These are phyloP conservation scores for Elaeis guineensis DNA, from an alignment of 176 grass and related monocot species.

Conservation along the genomic window DNA sequence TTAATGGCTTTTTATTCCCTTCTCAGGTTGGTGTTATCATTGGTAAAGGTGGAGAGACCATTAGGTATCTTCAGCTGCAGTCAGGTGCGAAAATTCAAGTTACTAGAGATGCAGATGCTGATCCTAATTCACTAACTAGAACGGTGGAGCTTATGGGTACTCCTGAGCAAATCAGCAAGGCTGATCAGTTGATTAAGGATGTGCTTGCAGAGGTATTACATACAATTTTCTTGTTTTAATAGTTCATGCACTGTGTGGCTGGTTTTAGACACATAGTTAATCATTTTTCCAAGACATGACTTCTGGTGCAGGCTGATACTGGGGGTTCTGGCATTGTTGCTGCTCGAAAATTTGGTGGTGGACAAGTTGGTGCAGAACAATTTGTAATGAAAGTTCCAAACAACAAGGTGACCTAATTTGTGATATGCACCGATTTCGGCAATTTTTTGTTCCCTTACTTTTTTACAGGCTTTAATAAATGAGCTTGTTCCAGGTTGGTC, in stretches of 20 bases:
- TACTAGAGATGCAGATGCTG: constrained; percentile 76
- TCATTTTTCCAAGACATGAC: no score
- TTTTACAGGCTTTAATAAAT: no score
- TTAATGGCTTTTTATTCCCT: no score
- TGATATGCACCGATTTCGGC: no score
- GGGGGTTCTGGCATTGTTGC: constrained; percentile 48
- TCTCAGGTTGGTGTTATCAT: constrained; percentile 89
- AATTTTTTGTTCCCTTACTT: no score
- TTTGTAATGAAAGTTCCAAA: constrained; percentile 92
- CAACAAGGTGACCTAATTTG: constrained; percentile 49
- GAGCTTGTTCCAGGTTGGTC: constrained; percentile 47
- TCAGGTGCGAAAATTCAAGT: constrained; percentile 96
- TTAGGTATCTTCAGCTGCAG: constrained; percentile 71
- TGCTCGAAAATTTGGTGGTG: constrained; percentile 34
- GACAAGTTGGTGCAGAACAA: constrained; percentile 62
- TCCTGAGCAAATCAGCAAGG: constrained; percentile 79
- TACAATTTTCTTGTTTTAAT: background rate
- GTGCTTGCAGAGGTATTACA: constrained; percentile 63
- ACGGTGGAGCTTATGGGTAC: constrained; percentile 78
- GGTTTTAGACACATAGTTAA: no score
- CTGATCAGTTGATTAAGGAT: constrained; percentile 78
- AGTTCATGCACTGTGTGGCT: background rate
- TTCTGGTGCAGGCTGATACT: constrained; percentile 56
- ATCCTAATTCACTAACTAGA: constrained; percentile 58
- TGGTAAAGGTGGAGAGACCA: constrained; percentile 87